phyloP scores from a whole-genome alignment of 2,329 filamentous ascomycete genomes.

The Fusarium sp. region DNA sequence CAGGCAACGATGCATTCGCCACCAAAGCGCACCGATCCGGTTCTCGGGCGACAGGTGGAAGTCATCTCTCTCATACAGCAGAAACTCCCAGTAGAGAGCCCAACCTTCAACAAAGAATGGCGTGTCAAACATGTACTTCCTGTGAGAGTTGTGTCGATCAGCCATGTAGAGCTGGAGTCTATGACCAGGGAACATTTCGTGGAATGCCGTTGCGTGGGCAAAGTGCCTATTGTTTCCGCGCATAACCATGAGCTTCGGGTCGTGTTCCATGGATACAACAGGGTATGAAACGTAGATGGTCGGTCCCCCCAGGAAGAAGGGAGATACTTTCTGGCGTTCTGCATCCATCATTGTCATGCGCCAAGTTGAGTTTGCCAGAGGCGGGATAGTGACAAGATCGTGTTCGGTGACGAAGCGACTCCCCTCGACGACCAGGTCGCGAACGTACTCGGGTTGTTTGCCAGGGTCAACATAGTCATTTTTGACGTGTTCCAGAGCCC shows the following conservation, averaged over 20 bases:
- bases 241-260: conserved; percentile 34
- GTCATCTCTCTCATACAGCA: conserved; percentile 24
- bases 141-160: conserved; percentile 23
- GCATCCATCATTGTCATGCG: conserved; percentile 32
- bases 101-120: conserved; percentile 31
- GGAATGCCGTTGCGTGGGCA: conserved; percentile 21
- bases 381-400: conserved; percentile 24
- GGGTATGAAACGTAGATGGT: conserved; percentile 27
- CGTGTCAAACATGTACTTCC: conserved; percentile 27
- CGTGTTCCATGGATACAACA: conserved; percentile 23
- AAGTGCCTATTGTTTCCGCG: conserved; percentile 30
- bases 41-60: conserved; percentile 28
- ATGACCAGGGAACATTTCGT: conserved; percentile 31
- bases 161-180: conserved; percentile 33
- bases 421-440: conserved; percentile 23
- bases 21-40: conserved; percentile 29
- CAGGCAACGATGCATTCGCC: conserved; percentile 31
- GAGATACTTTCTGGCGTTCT: conserved; percentile 23
- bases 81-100: conserved; percentile 35
- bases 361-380: conserved; percentile 29
- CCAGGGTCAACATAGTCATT: conserved; percentile 32
- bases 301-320: conserved; percentile 26
- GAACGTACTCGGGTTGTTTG: conserved; percentile 23
- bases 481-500: conserved; percentile 25
- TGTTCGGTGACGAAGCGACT: conserved; percentile 30